These are phyloP conservation scores for Dactylis glomerata DNA, from an alignment of 176 grass and related monocot species.

Conservation along the genomic window DNA sequence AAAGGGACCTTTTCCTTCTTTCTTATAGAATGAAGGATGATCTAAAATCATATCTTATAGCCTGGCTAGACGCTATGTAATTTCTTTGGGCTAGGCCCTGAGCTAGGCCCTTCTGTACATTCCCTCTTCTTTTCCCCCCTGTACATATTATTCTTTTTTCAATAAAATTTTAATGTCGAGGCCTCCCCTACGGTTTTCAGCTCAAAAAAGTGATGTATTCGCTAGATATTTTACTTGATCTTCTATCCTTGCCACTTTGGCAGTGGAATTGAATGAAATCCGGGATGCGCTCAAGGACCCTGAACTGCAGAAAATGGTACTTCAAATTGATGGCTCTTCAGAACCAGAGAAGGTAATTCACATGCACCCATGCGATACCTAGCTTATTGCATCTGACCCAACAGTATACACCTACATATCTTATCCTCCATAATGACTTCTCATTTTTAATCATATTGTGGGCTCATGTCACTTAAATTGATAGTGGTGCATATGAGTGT, in stretches of 20 bases:
- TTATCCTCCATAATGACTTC: not conserved
- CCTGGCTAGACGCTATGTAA: too few relatives aligned
- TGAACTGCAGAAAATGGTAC: slow-evolving; percentile 56
- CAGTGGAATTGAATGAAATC: slow-evolving; percentile 56
- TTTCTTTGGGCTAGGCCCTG: too few relatives aligned
- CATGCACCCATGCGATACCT: not conserved
- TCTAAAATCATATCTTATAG: too few relatives aligned
- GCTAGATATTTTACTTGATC: not conserved
- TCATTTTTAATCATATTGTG: not conserved
- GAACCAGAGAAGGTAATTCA: slow-evolving; percentile 72
- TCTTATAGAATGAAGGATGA: too few relatives aligned
- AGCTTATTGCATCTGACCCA: not conserved
- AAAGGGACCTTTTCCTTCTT: too few relatives aligned
- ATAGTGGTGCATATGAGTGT: not conserved
- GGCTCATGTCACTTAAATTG: not conserved
- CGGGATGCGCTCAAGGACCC: slow-evolving; percentile 53
- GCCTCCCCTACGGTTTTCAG: too few relatives aligned
- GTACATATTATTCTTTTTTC: too few relatives aligned
- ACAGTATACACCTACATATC: slow-evolving; percentile 11
- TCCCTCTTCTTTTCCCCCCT: too few relatives aligned
- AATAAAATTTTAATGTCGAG: too few relatives aligned
- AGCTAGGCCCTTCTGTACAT: too few relatives aligned
- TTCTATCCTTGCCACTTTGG: slow-evolving; percentile 23
- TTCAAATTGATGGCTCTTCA: slow-evolving; percentile 52
- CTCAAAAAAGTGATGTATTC: not conserved